phyloP scores from a whole-genome alignment of 805 yeast genomes.

The Wickerhamomyces chambardii region DNA sequence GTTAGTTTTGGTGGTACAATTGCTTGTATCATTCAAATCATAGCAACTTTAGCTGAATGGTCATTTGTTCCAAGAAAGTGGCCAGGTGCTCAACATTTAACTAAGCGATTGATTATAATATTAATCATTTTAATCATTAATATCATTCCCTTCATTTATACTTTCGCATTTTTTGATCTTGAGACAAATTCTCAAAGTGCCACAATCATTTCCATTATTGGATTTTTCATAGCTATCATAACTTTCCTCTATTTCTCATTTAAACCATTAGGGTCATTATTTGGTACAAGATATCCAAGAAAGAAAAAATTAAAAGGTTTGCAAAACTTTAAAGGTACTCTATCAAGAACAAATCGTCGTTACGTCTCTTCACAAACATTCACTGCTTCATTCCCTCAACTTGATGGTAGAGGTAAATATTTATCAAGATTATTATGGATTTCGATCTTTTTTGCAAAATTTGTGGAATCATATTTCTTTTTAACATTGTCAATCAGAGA shows the following conservation, averaged over 20 bases:
- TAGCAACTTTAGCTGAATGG: constrained; percentile 51
- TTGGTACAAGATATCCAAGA: constrained; percentile 29
- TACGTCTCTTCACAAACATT: constrained; percentile 48
- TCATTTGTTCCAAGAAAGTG: constrained; percentile 61
- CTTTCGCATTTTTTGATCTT: constrained; percentile 33
- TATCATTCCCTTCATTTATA: constrained; percentile 42
- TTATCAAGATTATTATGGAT: constrained; percentile 66
- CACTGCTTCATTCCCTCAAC: constrained; percentile 47
- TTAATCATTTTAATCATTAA: constrained; percentile 34
- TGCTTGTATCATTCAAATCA: constrained; percentile 46
- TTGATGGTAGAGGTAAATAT: constrained; percentile 43
- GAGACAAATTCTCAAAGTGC: constrained; percentile 28
- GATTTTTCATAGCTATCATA: constrained; percentile 46
- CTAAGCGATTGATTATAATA: constrained; percentile 35
- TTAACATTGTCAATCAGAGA: constrained; percentile 66
- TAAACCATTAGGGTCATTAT: constrained; percentile 49
- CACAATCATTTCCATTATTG: constrained; percentile 37
- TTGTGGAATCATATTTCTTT: constrained; percentile 71
- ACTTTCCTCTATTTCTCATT: constrained; percentile 49
- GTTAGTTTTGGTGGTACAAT: constrained; percentile 64
- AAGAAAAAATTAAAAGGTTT: constrained; percentile 29
- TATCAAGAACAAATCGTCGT: constrained; percentile 36
- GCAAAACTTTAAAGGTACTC: constrained; percentile 35
- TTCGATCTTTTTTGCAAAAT: constrained; percentile 57
- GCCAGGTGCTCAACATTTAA: constrained; percentile 61